Conservation (phyloP, 1,284 basidiomycete species). For the Pseudozyma sp. region DNA sequence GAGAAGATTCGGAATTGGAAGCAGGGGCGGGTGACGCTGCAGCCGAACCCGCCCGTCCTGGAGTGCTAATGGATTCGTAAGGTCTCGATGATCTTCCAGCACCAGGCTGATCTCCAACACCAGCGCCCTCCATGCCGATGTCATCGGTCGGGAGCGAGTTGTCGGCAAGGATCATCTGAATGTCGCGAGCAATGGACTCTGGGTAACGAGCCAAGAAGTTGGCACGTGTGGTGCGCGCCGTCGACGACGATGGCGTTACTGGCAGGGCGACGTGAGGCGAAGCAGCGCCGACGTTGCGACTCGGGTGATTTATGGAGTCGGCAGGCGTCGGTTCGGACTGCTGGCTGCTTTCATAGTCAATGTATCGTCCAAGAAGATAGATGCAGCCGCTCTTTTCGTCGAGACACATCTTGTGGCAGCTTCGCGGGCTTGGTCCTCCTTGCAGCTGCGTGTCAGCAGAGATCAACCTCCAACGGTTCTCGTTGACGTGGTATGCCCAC, state of each 20-base stretch:
- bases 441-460: slow-evolving; percentile 75
- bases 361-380: slow-evolving; percentile 73
- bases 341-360: slow-evolving; percentile 47
- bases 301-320: slow-evolving; percentile 24
- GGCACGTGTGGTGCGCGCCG: slow-evolving; percentile 32
- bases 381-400: slow-evolving; percentile 78
- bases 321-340: slow-evolving; percentile 23
- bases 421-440: slow-evolving; percentile 77
- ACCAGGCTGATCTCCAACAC: slow-evolving; percentile 13
- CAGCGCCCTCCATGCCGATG: slow-evolving; percentile 32
- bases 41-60: slow-evolving; percentile 4
- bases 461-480: slow-evolving; percentile 77
- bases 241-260: slow-evolving; percentile 40
- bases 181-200: slow-evolving; percentile 43
- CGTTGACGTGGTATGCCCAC: slow-evolving; percentile 78
- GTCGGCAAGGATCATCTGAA: slow-evolving; percentile 38
- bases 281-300: slow-evolving; percentile 8
- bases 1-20: slow-evolving; percentile 35
- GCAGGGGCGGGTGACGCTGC: slow-evolving; percentile 25
- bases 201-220: slow-evolving; percentile 42
- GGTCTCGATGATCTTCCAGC: slow-evolving; percentile 7
- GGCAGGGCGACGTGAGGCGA: slow-evolving; percentile 17
- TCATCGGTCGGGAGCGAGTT: slow-evolving; percentile 25
- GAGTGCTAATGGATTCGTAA: not conserved
- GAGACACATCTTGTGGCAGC: slow-evolving; percentile 86